phyloP scores from a whole-genome alignment of 2,329 filamentous ascomycete species.

The Aspergillus fijiensis region DNA sequence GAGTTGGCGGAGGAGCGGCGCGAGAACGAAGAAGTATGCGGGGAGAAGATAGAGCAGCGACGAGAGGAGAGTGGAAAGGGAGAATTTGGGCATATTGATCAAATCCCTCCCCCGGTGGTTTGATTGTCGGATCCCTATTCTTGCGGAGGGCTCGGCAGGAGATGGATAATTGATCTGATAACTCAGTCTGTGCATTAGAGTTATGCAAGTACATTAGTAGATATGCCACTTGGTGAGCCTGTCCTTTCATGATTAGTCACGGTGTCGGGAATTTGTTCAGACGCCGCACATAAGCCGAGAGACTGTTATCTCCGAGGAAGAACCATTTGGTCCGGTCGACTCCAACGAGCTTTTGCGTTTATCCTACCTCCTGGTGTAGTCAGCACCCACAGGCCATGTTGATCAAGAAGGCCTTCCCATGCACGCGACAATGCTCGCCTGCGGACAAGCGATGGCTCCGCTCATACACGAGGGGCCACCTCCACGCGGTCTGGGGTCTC shows the following conservation, averaged over 20 bases:
- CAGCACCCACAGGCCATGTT: neutral
- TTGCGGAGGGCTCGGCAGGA: neutral
- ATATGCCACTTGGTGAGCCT: neutral
- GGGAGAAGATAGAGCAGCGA: slow-evolving; percentile 40
- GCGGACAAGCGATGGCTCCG: neutral
- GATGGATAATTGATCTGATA: neutral
- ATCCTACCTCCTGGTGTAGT: neutral
- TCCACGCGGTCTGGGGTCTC: neutral
- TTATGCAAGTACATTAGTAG: neutral
- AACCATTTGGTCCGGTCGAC: neutral
- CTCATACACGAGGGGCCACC: neutral
- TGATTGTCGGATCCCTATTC: neutral
- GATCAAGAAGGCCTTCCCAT: neutral
- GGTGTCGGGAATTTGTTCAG: no score
- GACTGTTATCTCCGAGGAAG: neutral
- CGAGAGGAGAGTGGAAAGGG: slow-evolving; percentile 32
- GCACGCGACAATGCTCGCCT: neutral
- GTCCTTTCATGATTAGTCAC: neutral
- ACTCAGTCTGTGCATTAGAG: neutral
- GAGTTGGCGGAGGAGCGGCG: slow-evolving; percentile 31
- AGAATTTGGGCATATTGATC: slow-evolving; percentile 15
- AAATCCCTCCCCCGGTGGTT: neutral
- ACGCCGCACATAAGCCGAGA: neutral
- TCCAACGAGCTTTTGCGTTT: neutral
- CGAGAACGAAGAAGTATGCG: slow-evolving; percentile 37